phyloP scores from a whole-genome alignment of 2,329 filamentous ascomycete species.

The Trematosphaeria pertusa region DNA sequence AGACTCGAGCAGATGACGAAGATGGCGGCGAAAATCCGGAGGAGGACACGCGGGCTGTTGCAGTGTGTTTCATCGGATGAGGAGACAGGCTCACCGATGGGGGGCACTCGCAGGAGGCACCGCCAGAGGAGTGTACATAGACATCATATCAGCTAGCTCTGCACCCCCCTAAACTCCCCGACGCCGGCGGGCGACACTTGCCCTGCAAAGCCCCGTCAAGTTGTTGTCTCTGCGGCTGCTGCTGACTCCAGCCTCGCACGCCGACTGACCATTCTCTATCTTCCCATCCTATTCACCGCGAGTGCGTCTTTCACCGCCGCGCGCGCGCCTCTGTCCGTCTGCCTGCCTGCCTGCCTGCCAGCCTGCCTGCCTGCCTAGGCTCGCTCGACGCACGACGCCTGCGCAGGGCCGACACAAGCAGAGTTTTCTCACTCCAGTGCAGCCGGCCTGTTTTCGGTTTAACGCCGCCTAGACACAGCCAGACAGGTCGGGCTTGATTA shows the following conservation, averaged over 20 bases:
- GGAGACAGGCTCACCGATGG: background rate
- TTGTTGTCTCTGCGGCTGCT: too few relatives aligned
- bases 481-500: slow-evolving; percentile 39
- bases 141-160: too few relatives aligned
- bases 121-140: too few relatives aligned
- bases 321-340: background rate
- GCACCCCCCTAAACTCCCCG: too few relatives aligned
- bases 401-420: slow-evolving; percentile 41
- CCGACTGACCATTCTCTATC: too few relatives aligned
- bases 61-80: slow-evolving; percentile 16
- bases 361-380: slow-evolving; percentile 24
- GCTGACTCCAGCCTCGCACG: too few relatives aligned
- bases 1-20: slow-evolving; percentile 22
- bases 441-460: slow-evolving; percentile 39
- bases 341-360: slow-evolving; percentile 1
- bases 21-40: slow-evolving; percentile 23
- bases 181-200: too few relatives aligned
- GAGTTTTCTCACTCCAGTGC: slow-evolving; percentile 43
- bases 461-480: slow-evolving; percentile 39
- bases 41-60: slow-evolving; percentile 12
- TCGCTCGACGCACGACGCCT: slow-evolving; percentile 20
- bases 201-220: too few relatives aligned
- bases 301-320: too few relatives aligned
- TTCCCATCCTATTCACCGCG: too few relatives aligned
- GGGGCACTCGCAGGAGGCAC: background rate